Conservation (phyloP, 1,284 basidiomycete species). For the Cryptococcus deneoformans region DNA sequence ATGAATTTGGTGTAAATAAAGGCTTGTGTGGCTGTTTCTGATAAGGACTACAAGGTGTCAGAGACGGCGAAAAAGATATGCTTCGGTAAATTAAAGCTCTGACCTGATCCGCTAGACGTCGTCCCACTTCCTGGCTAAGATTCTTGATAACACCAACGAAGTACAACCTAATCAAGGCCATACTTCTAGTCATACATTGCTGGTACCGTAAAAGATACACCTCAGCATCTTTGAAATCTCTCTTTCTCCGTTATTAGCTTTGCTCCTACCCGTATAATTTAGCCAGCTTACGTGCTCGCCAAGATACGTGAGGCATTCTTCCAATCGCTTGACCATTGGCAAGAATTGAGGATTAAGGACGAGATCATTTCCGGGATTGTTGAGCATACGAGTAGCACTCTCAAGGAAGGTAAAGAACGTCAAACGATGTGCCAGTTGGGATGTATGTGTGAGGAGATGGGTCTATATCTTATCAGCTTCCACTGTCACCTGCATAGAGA, state of each 20-base stretch:
- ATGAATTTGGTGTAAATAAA: slow-evolving; percentile 84
- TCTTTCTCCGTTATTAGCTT: slow-evolving; percentile 52
- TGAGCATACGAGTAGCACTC: slow-evolving; percentile 81
- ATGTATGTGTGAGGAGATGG: slow-evolving; percentile 67
- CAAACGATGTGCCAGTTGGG: slow-evolving; percentile 71
- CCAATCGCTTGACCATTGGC: slow-evolving; percentile 88
- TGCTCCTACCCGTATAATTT: background rate
- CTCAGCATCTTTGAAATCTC: slow-evolving; percentile 84
- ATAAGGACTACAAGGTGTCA: slow-evolving; percentile 61
- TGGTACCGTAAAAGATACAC: slow-evolving; percentile 89
- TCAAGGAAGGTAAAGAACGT: slow-evolving; percentile 92
- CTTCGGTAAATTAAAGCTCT: slow-evolving; percentile 6
- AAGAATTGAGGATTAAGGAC: slow-evolving; percentile 85
- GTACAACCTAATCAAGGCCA: slow-evolving; percentile 94
- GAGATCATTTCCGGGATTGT: slow-evolving; percentile 83
- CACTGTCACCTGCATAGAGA: background rate
- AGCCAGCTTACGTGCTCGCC: slow-evolving; percentile 67
- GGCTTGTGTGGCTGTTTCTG: slow-evolving; percentile 74
- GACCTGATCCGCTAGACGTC: slow-evolving; percentile 70
- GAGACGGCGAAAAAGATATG: background rate
- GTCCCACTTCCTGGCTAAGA: slow-evolving; percentile 68
- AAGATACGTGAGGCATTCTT: slow-evolving; percentile 85
- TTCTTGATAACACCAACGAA: slow-evolving; percentile 77
- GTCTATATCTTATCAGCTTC: slow-evolving; percentile 47
- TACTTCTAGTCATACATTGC: slow-evolving; percentile 91